Percentiles rank a stretch among this genome's conserved stretches.
Evolutionary conservation across 805 yeast genomes (phyloP).

Genomic region (Blastobotrys peoriensis): DNA sequence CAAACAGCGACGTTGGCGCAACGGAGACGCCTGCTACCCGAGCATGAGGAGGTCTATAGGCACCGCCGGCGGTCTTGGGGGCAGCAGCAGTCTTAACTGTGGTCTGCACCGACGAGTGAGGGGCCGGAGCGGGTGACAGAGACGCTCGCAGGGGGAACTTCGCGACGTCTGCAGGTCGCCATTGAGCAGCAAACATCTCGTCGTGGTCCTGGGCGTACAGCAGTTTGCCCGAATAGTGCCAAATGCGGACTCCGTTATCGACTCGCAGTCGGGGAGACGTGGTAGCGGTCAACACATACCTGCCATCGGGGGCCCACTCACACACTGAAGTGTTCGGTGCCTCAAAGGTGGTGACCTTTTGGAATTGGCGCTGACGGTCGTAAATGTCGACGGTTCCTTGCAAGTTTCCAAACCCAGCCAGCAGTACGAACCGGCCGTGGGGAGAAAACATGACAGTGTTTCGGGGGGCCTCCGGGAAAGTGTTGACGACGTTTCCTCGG

Average conservation of each 20-base stretch:
- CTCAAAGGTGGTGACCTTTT: slow-evolving; percentile 71
- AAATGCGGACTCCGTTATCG: slow-evolving; percentile 88
- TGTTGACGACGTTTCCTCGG: slow-evolving; percentile 79
- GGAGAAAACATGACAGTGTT: slow-evolving; percentile 91
- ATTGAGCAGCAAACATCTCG: slow-evolving; percentile 73
- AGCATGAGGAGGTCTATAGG: slow-evolving; percentile 97
- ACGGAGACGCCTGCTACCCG: slow-evolving; percentile 39
- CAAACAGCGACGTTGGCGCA: slow-evolving; percentile 25
- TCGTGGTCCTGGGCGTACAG: slow-evolving; percentile 71
- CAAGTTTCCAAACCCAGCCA: slow-evolving; percentile 96
- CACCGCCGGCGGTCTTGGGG: slow-evolving; percentile 43
- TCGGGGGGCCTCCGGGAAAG: slow-evolving; percentile 80
- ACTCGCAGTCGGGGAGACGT: slow-evolving; percentile 96
- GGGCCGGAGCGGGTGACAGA: slow-evolving; percentile 45
- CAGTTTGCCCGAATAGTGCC: slow-evolving; percentile 86
- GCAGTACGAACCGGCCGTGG: slow-evolving; percentile 81
- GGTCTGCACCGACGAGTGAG: slow-evolving; percentile 49
- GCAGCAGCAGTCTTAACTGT: slow-evolving; percentile 49
- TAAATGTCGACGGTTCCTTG: slow-evolving; percentile 95
- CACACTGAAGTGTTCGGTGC: slow-evolving; percentile 96
- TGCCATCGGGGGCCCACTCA: slow-evolving; percentile 97
- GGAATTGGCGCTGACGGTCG: slow-evolving; percentile 83
- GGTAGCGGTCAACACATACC: slow-evolving; percentile 88
- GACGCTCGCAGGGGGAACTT: slow-evolving; percentile 49
- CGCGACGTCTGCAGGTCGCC: slow-evolving; percentile 65